phyloP scores from a whole-genome alignment of 2,329 filamentous ascomycete genomes.

The Xylaria digitata region DNA sequence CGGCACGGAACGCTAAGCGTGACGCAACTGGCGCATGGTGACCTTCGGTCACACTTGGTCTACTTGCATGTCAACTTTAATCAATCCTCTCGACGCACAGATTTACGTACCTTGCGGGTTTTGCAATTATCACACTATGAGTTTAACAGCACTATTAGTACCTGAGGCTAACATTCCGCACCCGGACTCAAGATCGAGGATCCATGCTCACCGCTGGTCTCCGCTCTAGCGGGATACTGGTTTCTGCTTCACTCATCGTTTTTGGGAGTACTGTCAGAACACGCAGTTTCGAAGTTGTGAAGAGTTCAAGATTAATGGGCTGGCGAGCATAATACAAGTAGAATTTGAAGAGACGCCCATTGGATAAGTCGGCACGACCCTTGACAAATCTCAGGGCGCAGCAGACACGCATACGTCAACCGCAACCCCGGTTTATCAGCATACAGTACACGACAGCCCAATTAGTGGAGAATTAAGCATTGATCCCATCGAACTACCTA shows the following conservation, averaged over 20 bases:
- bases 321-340: not conserved
- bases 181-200: conserved; percentile 3
- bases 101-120: conserved; percentile 42
- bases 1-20: conserved; percentile 47
- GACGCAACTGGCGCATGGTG: conserved; percentile 49
- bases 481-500: not conserved
- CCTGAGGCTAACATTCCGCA: not conserved
- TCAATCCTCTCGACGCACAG: not conserved
- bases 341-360: not conserved
- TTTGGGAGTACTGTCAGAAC: not conserved
- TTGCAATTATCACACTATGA: conserved; percentile 49
- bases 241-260: conserved; percentile 42
- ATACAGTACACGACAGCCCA: conserved; percentile 10
- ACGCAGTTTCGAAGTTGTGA: not conserved
- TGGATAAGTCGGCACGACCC: not conserved
- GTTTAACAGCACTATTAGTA: not conserved
- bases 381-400: conserved; percentile 37
- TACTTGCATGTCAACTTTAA: conserved; percentile 23
- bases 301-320: not conserved
- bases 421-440: conserved; percentile 1
- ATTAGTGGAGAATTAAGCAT: conserved; percentile 21
- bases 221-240: conserved; percentile 40
- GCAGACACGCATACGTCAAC: conserved; percentile 17
- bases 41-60: conserved; percentile 48
- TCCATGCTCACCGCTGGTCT: conserved; percentile 44